These are phyloP conservation scores for Venturia carpophila DNA, from an alignment of 2,329 filamentous ascomycete genomes.

Conservation along the genomic window DNA sequence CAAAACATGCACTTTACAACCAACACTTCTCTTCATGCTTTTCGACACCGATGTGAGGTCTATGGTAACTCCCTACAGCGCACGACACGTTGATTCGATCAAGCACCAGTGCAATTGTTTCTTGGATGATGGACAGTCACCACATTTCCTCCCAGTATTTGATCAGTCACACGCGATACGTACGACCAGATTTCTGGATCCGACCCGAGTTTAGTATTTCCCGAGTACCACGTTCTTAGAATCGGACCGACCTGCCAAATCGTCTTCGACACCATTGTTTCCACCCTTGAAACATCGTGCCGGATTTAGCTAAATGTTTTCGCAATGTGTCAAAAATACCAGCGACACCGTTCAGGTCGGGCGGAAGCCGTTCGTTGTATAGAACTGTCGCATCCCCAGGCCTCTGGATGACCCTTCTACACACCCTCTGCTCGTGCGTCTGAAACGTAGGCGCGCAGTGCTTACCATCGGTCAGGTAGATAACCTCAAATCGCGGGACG, in stretches of 20 bases:
- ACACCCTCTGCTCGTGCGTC: neutral
- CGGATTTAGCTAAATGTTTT: conserved; percentile 10
- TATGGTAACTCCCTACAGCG: neutral
- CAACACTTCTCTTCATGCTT: neutral
- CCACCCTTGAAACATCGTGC: neutral
- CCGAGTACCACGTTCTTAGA: neutral
- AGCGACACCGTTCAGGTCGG: neutral
- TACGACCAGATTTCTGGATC: neutral
- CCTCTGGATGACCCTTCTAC: neutral
- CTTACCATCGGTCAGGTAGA: neutral
- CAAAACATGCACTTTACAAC: conserved; percentile 1
- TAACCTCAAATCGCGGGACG: neutral
- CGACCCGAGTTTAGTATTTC: neutral
- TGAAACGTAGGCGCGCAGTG: conserved; percentile 6
- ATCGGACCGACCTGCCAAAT: neutral
- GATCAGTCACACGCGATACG: neutral
- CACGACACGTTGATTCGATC: neutral
- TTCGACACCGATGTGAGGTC: neutral
- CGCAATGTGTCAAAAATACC: neutral
- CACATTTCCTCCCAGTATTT: neutral
- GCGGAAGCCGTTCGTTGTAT: neutral
- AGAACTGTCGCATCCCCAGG: conserved; percentile 1
- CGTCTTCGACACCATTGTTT: conserved; percentile 1
- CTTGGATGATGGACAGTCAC: neutral
- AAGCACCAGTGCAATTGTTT: neutral